Conservation (phyloP, 768 basidiomycete species). For the Tricholoma matsutake region DNA sequence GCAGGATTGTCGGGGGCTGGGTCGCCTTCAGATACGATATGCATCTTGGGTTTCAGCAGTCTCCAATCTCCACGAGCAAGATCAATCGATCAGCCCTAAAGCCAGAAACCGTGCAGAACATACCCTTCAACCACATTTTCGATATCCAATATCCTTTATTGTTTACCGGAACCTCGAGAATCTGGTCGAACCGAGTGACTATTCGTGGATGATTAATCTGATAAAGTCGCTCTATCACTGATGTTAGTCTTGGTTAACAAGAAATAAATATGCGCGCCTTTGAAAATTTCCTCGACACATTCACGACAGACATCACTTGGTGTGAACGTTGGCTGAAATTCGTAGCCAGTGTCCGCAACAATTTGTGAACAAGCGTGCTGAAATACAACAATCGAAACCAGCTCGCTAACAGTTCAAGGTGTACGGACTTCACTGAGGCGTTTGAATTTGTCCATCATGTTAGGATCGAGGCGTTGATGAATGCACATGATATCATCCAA, state of each 20-base stretch:
- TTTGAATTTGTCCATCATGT: slow-evolving; percentile 62
- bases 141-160: slow-evolving; percentile 67
- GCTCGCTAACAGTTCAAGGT: not conserved
- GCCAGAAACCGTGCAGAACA: slow-evolving; percentile 2
- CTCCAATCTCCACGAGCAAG: slow-evolving; percentile 61
- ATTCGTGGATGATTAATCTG: slow-evolving; percentile 61
- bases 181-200: slow-evolving; percentile 57
- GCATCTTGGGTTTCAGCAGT: slow-evolving; percentile 73
- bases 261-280: slow-evolving; percentile 37
- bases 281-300: slow-evolving; percentile 58
- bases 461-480: slow-evolving; percentile 63
- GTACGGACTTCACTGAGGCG: slow-evolving; percentile 52
- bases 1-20: slow-evolving; percentile 62
- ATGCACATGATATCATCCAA: slow-evolving; percentile 53
- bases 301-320: slow-evolving; percentile 54
- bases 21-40: slow-evolving; percentile 52
- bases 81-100: not conserved
- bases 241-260: slow-evolving; percentile 3
- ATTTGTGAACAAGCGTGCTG: slow-evolving; percentile 48
- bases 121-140: slow-evolving; percentile 76
- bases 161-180: slow-evolving; percentile 42
- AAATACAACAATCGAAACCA: not conserved
- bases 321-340: slow-evolving; percentile 45
- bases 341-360: slow-evolving; percentile 39
- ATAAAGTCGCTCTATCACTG: slow-evolving; percentile 60